phyloP scores from a whole-genome alignment of 345 rosid species.

The Salix caprea region DNA sequence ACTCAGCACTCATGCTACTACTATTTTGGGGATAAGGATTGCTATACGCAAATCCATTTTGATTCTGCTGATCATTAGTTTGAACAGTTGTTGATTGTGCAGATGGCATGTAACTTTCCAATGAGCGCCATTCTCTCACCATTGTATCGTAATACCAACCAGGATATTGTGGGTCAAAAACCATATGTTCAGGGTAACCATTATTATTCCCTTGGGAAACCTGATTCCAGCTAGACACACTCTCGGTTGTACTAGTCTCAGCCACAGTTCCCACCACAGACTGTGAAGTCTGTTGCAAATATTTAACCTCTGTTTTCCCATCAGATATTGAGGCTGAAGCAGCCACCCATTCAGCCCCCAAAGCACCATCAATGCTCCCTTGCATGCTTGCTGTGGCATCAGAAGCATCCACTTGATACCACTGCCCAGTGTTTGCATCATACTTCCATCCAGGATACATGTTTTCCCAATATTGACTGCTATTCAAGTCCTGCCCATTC shows the following conservation, averaged over 20 bases:
- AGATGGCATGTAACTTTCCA: slow-evolving; percentile 65
- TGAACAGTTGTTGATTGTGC: slow-evolving; percentile 37
- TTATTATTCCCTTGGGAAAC: slow-evolving; percentile 48
- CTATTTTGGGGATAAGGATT: slow-evolving; percentile 34
- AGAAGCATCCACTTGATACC: slow-evolving; percentile 67
- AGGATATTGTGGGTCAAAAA: slow-evolving; percentile 84
- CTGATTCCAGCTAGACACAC: slow-evolving; percentile 63
- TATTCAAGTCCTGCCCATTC: slow-evolving; percentile 46
- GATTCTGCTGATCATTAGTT: slow-evolving; percentile 48
- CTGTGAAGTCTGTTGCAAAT: slow-evolving; percentile 60
- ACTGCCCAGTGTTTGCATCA: slow-evolving; percentile 67
- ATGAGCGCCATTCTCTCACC: slow-evolving; percentile 61
- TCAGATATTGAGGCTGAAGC: slow-evolving; percentile 25
- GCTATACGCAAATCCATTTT: slow-evolving; percentile 44
- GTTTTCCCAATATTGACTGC: slow-evolving; percentile 68
- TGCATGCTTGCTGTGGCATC: slow-evolving; percentile 29
- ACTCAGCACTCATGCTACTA: slow-evolving; percentile 34
- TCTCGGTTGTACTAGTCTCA: slow-evolving; percentile 50
- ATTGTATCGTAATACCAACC: slow-evolving; percentile 88
- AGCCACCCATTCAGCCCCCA: slow-evolving; percentile 37
- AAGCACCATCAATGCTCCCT: slow-evolving; percentile 29
- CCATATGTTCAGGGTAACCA: slow-evolving; percentile 86
- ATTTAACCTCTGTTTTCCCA: slow-evolving; percentile 48
- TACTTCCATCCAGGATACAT: slow-evolving; percentile 89
- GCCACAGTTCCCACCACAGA: slow-evolving; percentile 43